phyloP scores from a whole-genome alignment of 179 eudicot species.

The Silene coronaria region DNA sequence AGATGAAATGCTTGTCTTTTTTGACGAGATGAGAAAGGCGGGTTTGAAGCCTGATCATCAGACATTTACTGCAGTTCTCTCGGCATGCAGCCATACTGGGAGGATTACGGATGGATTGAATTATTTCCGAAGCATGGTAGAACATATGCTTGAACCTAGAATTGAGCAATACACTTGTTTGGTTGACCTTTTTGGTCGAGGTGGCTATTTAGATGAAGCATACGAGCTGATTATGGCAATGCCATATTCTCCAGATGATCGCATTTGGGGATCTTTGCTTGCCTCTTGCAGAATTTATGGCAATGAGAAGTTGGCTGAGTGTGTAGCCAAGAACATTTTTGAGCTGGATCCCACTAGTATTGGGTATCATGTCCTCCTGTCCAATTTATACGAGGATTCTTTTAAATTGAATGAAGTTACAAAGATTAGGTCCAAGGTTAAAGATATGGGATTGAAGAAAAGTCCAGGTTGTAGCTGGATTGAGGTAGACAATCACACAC shows the following conservation, averaged over 20 bases:
- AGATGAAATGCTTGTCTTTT: constrained; percentile 33
- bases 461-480: constrained; percentile 76
- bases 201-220: constrained; percentile 46
- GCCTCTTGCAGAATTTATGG: constrained; percentile 40
- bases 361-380: constrained; percentile 56
- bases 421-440: constrained; percentile 39
- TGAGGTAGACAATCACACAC: constrained; percentile 41
- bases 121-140: constrained; percentile 40
- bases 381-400: constrained; percentile 48
- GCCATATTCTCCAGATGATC: constrained; percentile 51
- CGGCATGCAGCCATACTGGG: constrained; percentile 63
- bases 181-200: constrained; percentile 56
- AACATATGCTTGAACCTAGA: constrained; percentile 32
- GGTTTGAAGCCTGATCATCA: constrained; percentile 51
- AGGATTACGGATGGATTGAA: constrained; percentile 46
- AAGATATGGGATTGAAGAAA: constrained; percentile 51
- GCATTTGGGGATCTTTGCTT: constrained; percentile 69
- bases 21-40: constrained; percentile 40
- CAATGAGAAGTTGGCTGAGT: constrained; percentile 45
- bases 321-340: constrained; percentile 40
- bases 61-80: constrained; percentile 55
- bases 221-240: constrained; percentile 34
- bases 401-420: constrained; percentile 37
- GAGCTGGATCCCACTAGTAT: constrained; percentile 49
- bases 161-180: constrained; percentile 65